A percentile compares a stretch with the other conserved stretches of the same genome.
These are phyloP conservation scores for Dendrobium officinale DNA, from an alignment of 106 monocot genomes.

Conservation along the genomic window DNA sequence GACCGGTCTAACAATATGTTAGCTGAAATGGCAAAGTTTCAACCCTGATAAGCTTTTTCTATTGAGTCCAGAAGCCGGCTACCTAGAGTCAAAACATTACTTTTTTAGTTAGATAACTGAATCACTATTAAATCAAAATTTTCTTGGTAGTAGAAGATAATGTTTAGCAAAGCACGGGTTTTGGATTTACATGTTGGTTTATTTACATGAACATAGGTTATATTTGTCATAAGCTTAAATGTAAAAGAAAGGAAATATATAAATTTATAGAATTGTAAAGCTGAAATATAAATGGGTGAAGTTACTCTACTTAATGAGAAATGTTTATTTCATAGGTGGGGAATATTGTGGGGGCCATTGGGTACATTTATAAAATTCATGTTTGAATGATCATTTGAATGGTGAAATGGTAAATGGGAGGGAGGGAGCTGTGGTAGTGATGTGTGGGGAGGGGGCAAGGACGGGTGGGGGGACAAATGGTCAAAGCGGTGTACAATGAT, in stretches of 20 bases:
- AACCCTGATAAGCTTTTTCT: too few relatives aligned
- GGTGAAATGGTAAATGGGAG: not conserved
- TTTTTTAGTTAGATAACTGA: too few relatives aligned
- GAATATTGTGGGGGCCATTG: not conserved
- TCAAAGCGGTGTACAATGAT: conserved; percentile 9
- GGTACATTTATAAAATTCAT: not conserved
- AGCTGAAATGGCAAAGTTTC: too few relatives aligned
- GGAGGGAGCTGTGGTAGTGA: not conserved
- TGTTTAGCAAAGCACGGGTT: too few relatives aligned
- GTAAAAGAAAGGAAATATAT: not conserved
- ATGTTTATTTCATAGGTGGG: not conserved
- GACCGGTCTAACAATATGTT: too few relatives aligned
- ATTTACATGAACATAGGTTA: not conserved
- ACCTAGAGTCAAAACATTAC: too few relatives aligned
- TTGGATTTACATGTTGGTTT: not conserved
- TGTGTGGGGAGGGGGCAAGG: conserved; percentile 5
- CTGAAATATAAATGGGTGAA: not conserved
- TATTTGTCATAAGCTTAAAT: not conserved
- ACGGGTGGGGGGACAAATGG: conserved; percentile 1
- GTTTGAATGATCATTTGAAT: not conserved
- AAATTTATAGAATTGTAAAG: not conserved
- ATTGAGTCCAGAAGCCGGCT: too few relatives aligned
- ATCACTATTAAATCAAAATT: too few relatives aligned
- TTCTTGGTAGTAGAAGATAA: too few relatives aligned
- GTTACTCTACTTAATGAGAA: not conserved